Base-by-base conservation (phyloP, 2,329 filamentous ascomycete species). In the Sclerotiophoma versabilis region DNA sequence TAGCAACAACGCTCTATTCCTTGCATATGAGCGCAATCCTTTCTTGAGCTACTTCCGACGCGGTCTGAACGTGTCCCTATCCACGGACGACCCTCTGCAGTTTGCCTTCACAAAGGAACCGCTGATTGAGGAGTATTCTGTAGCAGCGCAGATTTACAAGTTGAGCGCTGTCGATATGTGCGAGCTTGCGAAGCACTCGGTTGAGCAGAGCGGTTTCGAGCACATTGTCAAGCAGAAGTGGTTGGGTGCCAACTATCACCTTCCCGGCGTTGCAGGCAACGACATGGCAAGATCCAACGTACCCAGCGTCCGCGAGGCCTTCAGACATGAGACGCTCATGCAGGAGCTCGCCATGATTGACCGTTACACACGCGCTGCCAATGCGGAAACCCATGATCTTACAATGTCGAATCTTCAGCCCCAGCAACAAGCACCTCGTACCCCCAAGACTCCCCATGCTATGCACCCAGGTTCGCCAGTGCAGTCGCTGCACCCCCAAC, bases 101-200 rank as follows among this genome's bases (percentile, higher is more conserved):
- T 99, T 99, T 73, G 95, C 95, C 2, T 99, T 97, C 72, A 99
- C 95, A 5, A 99, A 98, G 69, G 95, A 99, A 75, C 95, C 95
- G 1, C 78, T 99, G 52, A 99, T 99, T 63, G 95, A 99, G 75
- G 95, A 99, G 72, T 99, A 99, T 70, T 93, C 93, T 0, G 95
- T 99, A 8, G 95, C 95, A 3, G 95, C 95, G 4, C 95, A 99
- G 76, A 99, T 99, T 54, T 99, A 98, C 80, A 98, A 98, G 78
- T 85, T 99, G 32, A 96, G 88, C 69, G 90, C 93, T 0, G 93
- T 98, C 4, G 95, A 99, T 70, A 99, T 99, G 95, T 98, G 95
- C 72, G 95, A 99, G 77, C 77, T 99, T 52, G 95, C 95, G 20
- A 96, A 96, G 77, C 93, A 98, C 73, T 96, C 92, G 9, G 95